These are phyloP conservation scores for Scheffersomyces amazonensis DNA, from an alignment of 805 yeast genomes.

Conservation along the genomic window DNA sequence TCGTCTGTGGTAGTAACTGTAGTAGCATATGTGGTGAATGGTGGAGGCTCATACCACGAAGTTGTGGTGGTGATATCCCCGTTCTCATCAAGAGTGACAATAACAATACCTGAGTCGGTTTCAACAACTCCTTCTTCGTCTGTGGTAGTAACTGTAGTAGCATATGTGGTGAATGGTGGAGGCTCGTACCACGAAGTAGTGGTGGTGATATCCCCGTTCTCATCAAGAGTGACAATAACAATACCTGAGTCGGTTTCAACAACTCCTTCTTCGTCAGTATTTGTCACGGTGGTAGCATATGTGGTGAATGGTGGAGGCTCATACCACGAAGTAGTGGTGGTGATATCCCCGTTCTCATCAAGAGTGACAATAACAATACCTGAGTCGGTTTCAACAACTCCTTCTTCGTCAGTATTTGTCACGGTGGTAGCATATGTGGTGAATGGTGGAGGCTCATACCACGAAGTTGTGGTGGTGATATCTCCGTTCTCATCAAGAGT, in stretches of 20 bases:
- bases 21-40: neutral
- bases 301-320: neutral
- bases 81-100: conserved; percentile 10
- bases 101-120: conserved; percentile 10
- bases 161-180: conserved; percentile 1
- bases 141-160: conserved; percentile 4
- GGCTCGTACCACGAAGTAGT: conserved; percentile 4
- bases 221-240: conserved; percentile 9
- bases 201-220: conserved; percentile 6
- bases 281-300: conserved; percentile 9
- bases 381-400: conserved; percentile 2
- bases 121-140: conserved; percentile 4
- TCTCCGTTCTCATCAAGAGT: conserved; percentile 8
- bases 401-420: conserved; percentile 5
- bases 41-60: neutral
- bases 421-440: conserved; percentile 4
- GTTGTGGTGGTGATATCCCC: conserved; percentile 9
- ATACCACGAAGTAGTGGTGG: conserved; percentile 1
- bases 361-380: conserved; percentile 2
- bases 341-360: conserved; percentile 3
- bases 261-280: conserved; percentile 10
- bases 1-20: conserved; percentile 11
- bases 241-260: conserved; percentile 16
- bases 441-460: neutral
- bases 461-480: conserved; percentile 8